Evolutionary conservation across 2,329 filamentous ascomycete genomes (phyloP), one percentile per base, ranked within the genome.

Genomic region (Akanthomyces dipterigenus): DNA sequence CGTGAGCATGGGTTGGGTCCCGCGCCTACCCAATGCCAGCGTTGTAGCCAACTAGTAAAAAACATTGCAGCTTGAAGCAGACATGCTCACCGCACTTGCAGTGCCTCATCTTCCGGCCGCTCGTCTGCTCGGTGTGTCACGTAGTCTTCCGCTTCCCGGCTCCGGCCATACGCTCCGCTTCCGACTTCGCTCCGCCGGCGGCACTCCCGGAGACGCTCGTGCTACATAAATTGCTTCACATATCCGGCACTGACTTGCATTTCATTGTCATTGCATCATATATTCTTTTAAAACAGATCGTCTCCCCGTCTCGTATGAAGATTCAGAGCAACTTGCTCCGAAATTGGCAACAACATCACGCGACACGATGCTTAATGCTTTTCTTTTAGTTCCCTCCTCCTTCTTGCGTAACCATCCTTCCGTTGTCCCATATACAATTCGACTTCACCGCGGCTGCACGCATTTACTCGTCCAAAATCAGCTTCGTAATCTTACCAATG

Each of bases 401-500:
- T 61, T 50, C 43, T 40, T 46, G 20, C 50, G 31, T 59, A 61
- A 22, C 36, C 45, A 50, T 40, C 43, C 18, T 31, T 36, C 28
- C 26, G 46, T 28, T 28, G 14, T 55, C 42, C 28, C 50, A n/a
- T 54, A 57, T 40, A 42, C 34, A 31, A 46, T 40, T 58, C 51
- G 18, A 31, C 42, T 53, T 31, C 22, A 31, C 16, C 31, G 5
- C 48, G n/a, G 7, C 24, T 28, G 14, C 40, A n/a, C 50, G 34
- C 26, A 18, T 43, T 63, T 58, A 53, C 0, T 75, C 73, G 20
- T 78, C 74, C 8, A 71, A 77, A 69, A 86, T 81, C 65, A 99
- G 84, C 83, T 93, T 97, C 63, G 91, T 97, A 75, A 99, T 96
- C 85, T 99, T 99, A 71, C 95, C 95, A 78, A 99, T 99, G 61